Conservation (phyloP, 2,329 filamentous ascomycete genomes). For the Colletotrichum echinochloae region DNA sequence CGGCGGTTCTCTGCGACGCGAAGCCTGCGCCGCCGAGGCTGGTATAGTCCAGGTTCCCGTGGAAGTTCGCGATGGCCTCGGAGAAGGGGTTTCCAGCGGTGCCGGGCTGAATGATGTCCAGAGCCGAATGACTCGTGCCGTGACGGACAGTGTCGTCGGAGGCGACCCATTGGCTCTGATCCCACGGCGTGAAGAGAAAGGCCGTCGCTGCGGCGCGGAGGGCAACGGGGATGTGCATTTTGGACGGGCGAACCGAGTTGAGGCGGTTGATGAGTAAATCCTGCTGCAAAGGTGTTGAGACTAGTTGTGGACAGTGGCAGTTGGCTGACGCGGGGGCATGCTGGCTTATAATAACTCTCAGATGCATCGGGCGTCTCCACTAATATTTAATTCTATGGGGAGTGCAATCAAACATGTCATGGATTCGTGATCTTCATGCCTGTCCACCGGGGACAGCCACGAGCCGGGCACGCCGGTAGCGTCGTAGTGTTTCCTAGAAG, state of each 20-base stretch:
- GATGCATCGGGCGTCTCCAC: conserved; percentile 1
- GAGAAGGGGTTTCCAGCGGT: conserved; percentile 39
- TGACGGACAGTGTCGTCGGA: conserved; percentile 83
- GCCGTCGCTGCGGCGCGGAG: conserved; percentile 21
- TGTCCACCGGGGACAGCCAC: neutral
- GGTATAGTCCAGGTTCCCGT: conserved; percentile 77
- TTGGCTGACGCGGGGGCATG: neutral
- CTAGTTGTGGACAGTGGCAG: neutral
- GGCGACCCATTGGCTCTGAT: conserved; percentile 70
- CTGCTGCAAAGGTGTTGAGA: neutral
- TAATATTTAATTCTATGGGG: conserved; percentile 17
- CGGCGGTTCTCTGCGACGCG: conserved; percentile 78
- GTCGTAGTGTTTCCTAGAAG: conserved; percentile 7
- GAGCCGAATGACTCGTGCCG: conserved; percentile 70
- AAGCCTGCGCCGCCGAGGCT: conserved; percentile 86
- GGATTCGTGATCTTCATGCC: conserved; percentile 22
- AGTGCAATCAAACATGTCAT: conserved; percentile 25
- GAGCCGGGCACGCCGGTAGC: conserved; percentile 20
- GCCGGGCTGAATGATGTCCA: conserved; percentile 50
- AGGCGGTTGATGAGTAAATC: neutral
- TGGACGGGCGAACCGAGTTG: neutral
- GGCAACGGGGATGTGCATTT: conserved; percentile 29
- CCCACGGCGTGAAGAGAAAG: conserved; percentile 64
- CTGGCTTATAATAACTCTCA: conserved; percentile 7
- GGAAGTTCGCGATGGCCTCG: conserved; percentile 65